Base-by-base conservation (phyloP, 192 early-diverging fungal species). In the Coemansia sp. region DNA sequence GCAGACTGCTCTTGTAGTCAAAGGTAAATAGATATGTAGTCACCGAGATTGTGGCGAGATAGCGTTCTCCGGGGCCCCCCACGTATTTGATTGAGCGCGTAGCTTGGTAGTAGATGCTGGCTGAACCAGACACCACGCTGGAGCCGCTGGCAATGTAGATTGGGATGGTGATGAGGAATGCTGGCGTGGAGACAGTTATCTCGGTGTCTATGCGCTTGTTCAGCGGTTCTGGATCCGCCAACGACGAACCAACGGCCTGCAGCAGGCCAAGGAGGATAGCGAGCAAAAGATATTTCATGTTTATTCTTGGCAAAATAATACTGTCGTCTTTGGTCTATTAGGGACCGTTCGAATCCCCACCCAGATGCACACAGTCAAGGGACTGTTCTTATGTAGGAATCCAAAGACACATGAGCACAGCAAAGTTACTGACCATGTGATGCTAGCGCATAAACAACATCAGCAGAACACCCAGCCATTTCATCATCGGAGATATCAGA, bases 1-100 rank as follows among this genome's bases (percentile, higher is more conserved):
- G 8, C 34, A 52, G 14, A 2, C 44, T 42, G 41, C 54, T 19
- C 66, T 61, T 42, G 23, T 72, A 79, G 19, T 79, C 56, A 20
- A 69, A 57, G 11, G 50, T 54, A 44, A 72, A 79, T 55, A 79
- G 48, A 30, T 60, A 79, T 0, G 75, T 79, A 25, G 63, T 65
- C 23, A 57, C 48, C 0, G 75, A 71, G 14, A 72, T 56, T n/a
- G 19, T 31, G 7, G 75, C 75, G n/a, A 59, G 11, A 22, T 66
- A 79, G 6, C 23, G 30, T 19, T 68, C 40, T 15, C 70, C 70
- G 17, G 59, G 50, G 15, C 22, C 41, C 13, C 65, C 75, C 6
- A 72, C 45, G 3, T 57, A 44, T 22, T 69, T 72, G 17, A 79
- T 50, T 0, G 66, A 69, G 48, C 75, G 65, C 0, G 70, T 63